A percentile compares a stretch with the other conserved stretches of the same genome.
These are phyloP conservation scores for Calvatia gigantea DNA, from an alignment of 768 basidiomycete genomes.

Conservation along the genomic window DNA sequence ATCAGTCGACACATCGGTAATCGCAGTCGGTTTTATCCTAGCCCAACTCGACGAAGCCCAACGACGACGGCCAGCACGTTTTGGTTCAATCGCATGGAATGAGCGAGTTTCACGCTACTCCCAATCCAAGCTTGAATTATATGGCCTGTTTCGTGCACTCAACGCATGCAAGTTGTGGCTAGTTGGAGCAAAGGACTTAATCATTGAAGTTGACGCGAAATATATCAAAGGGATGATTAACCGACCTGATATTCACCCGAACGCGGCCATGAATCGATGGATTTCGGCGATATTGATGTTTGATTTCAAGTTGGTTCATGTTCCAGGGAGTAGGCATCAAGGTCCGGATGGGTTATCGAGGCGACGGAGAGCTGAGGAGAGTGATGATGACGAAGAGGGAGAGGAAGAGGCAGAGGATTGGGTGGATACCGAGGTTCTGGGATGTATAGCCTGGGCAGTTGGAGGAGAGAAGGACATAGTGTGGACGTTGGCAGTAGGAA, in stretches of 20 bases:
- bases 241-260: slow-evolving; percentile 32
- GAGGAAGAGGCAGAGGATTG: slow-evolving; percentile 23
- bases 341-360: slow-evolving; percentile 38
- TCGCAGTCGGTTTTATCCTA: slow-evolving; percentile 23
- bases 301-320: slow-evolving; percentile 32
- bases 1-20: slow-evolving; percentile 26
- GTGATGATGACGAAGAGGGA: slow-evolving; percentile 6
- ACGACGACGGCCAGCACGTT: slow-evolving; percentile 21
- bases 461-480: background rate
- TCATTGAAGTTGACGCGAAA: slow-evolving; percentile 34
- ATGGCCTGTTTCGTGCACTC: slow-evolving; percentile 28
- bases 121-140: slow-evolving; percentile 37
- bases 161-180: slow-evolving; percentile 12
- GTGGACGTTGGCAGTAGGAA: background rate
- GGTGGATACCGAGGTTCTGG: slow-evolving; percentile 17
- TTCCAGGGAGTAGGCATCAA: slow-evolving; percentile 28
- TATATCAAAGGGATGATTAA: slow-evolving; percentile 43
- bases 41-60: slow-evolving; percentile 18
- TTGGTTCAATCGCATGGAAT: slow-evolving; percentile 31
- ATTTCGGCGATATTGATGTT: slow-evolving; percentile 35
- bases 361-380: slow-evolving; percentile 15
- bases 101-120: slow-evolving; percentile 29
- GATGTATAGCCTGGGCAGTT: slow-evolving; percentile 3
- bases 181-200: slow-evolving; percentile 22
- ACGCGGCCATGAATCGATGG: slow-evolving; percentile 38